Evolutionary conservation across 1,284 basidiomycete species (phyloP), one percentile per base, ranked within the genome.

Genomic region (Bjerkandera adusta): DNA sequence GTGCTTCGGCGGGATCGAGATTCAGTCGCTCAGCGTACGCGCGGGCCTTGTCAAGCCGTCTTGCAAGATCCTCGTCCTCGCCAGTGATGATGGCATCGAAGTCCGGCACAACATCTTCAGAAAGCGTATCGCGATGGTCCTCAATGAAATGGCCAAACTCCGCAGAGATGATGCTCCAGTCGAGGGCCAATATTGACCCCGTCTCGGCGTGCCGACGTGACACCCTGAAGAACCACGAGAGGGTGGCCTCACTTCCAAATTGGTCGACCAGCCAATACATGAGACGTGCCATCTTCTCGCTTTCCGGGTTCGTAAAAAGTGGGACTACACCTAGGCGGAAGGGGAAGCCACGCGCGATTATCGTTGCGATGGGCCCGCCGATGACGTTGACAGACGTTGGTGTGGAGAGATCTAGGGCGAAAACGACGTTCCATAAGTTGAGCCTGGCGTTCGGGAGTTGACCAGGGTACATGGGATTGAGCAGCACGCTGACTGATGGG

Each of bases 251-350:
- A 10, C 79, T 66, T 1, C 89, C 92, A 49, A 82, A 78, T 16
- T 69, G 78, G 21, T 80, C 71, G 27, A 84, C 68, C 4, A 90
- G 59, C 59, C 89, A 82, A 54, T 83, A 85, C 54, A 90, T 75
- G 0, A 92, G 57, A 50, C 77, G 76, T 1, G 90, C 89, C 77
- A 92, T 85, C 54, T 79, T 77, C 20, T 67, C 62, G 41, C 83
- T 85, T 89, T n/a, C n/a, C n/a, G n/a, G n/a, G n/a, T n/a, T n/a
- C n/a, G n/a, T n/a, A 1, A 80, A 66, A 24, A 83, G 67, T 2
- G 92, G 92, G 1, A 93, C 90, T 39, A 96, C 60, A 13, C 93
- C 94, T 62, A 92, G 92, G 26, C 89, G 73, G 53, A 93, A 77
- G 0, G 92, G 89, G 34, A 91, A 72, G 13, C 73, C 76, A 35